phyloP scores from a whole-genome alignment of 2,329 filamentous ascomycete species.

The Aspergillus aculeatus region DNA sequence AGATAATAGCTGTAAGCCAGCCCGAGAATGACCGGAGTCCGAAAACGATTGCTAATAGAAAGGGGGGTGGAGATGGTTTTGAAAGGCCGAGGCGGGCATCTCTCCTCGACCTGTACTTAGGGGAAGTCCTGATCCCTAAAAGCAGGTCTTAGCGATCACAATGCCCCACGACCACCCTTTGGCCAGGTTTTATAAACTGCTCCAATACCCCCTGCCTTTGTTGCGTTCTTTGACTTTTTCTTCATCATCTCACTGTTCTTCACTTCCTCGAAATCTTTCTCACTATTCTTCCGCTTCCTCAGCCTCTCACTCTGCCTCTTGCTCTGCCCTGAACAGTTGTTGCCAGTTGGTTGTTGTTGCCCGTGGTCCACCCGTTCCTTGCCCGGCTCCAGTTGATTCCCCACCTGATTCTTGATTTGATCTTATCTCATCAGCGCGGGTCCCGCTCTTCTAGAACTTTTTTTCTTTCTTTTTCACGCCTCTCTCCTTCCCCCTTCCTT shows the following conservation, averaged over 20 bases:
- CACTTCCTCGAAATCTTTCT: no score
- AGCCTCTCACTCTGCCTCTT: neutral
- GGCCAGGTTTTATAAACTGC: neutral
- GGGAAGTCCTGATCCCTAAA: conserved; percentile 47
- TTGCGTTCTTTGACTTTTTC: no score
- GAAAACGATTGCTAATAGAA: conserved; percentile 24
- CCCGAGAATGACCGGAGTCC: no score
- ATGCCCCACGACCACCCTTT: conserved; percentile 14
- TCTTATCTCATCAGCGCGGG: conserved; percentile 11
- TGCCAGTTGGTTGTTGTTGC: neutral
- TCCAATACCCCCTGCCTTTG: no score
- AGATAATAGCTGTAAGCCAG: no score
- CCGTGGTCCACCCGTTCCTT: conserved; percentile 3
- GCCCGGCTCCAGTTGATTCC: conserved; percentile 10
- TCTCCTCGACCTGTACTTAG: conserved; percentile 52
- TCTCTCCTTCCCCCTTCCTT: conserved; percentile 1
- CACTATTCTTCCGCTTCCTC: neutral
- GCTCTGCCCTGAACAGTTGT: no score
- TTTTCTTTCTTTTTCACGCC: conserved; percentile 10
- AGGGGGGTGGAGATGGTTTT: conserved; percentile 26
- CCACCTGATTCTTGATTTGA: conserved; percentile 12
- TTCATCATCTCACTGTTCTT: neutral
- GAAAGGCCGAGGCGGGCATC: conserved; percentile 28
- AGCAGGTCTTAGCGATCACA: conserved; percentile 46
- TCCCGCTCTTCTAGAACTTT: conserved; percentile 25